Evolutionary conservation across 169 alveolate genomes (phyloP).

Genomic region (Theileria orientalis): DNA sequence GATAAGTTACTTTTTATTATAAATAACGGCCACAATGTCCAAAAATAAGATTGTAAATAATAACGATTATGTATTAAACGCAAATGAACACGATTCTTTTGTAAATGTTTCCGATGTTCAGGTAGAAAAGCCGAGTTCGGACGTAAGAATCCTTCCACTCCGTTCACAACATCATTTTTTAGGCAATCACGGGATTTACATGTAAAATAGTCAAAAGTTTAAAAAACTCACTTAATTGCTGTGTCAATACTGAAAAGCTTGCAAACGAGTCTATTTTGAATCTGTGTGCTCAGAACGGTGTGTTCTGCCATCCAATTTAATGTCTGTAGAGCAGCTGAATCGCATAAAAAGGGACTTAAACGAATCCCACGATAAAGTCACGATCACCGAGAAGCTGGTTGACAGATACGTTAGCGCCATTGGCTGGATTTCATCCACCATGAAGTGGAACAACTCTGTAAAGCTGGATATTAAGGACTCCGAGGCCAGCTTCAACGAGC

Average conservation of each 20-base stretch:
- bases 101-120: too few species aligned
- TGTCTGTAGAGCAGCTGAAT: slow-evolving; percentile 27
- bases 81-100: too few species aligned
- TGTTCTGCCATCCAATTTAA: background rate
- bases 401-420: slow-evolving; percentile 46
- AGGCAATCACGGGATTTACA: slow-evolving; percentile 25
- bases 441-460: slow-evolving; percentile 32
- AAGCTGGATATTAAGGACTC: background rate
- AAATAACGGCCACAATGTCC: too few species aligned
- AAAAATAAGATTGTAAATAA: too few species aligned
- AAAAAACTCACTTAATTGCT: slow-evolving; percentile 22
- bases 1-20: too few species aligned
- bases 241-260: slow-evolving; percentile 34
- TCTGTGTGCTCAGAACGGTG: slow-evolving; percentile 61
- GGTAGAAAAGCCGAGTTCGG: too few species aligned
- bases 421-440: slow-evolving; percentile 45
- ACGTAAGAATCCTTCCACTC: too few species aligned
- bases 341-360: slow-evolving; percentile 37
- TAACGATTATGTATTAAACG: too few species aligned
- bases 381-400: slow-evolving; percentile 43
- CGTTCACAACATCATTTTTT: too few species aligned
- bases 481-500: background rate
- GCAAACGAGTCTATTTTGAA: slow-evolving; percentile 45
- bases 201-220: slow-evolving; percentile 22
- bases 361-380: slow-evolving; percentile 45